phyloP scores from a whole-genome alignment of 176 grass and related monocot species.

The Alopecurus myosuroides region DNA sequence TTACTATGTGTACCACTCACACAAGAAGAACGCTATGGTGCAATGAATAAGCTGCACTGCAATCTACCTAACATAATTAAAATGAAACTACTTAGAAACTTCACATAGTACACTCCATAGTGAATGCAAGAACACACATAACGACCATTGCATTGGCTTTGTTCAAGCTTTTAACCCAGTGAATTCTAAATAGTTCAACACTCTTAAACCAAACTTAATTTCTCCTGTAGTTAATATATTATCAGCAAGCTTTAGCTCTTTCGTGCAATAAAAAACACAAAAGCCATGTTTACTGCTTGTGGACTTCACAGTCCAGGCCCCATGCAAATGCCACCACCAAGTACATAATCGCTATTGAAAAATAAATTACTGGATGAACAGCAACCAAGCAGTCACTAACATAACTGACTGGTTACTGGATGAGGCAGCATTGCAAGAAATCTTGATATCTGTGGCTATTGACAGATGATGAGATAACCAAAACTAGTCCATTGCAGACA shows the following conservation, averaged over 20 bases:
- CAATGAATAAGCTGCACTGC: neutral
- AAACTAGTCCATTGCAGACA: neutral
- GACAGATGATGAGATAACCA: neutral
- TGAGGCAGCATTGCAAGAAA: neutral
- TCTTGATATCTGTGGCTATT: neutral
- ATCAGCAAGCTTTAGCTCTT: neutral
- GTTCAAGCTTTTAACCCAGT: neutral
- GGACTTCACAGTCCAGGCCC: neutral
- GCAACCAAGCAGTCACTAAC: neutral
- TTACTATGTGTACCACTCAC: neutral
- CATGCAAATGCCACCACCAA: neutral
- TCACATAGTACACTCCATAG: neutral
- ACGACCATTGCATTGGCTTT: neutral
- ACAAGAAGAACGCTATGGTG: neutral
- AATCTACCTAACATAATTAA: slow-evolving; percentile 7
- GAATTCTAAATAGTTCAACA: neutral
- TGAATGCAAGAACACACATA: neutral
- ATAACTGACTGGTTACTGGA: neutral
- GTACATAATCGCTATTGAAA: neutral
- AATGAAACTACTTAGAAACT: neutral
- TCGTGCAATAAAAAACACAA: neutral
- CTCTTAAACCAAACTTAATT: neutral
- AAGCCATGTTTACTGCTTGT: neutral
- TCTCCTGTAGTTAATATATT: neutral
- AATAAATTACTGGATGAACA: neutral